These are phyloP conservation scores for Lactarius vividus DNA, from an alignment of 768 basidiomycete genomes.

Conservation along the genomic window DNA sequence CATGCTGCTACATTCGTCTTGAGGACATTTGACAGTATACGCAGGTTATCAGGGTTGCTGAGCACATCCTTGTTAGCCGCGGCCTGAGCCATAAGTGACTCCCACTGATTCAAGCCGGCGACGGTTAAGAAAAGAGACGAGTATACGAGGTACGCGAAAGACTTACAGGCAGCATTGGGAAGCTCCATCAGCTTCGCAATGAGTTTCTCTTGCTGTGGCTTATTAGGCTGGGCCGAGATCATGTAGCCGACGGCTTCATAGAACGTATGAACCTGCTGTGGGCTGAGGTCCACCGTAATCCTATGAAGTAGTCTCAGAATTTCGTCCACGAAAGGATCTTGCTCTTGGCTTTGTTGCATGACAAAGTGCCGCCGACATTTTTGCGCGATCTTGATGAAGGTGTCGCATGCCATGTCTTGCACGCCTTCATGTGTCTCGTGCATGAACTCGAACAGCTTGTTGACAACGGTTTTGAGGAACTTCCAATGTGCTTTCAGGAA, in stretches of 20 bases:
- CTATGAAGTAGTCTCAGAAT: conserved; percentile 88
- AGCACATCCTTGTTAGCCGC: conserved; percentile 90
- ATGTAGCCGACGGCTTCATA: conserved; percentile 99
- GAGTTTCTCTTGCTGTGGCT: conserved; percentile 92
- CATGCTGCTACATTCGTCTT: conserved; percentile 99
- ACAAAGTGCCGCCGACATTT: conserved; percentile 98
- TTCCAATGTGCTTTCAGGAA: conserved; percentile 99
- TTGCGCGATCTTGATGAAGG: conserved; percentile 99
- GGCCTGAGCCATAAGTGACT: conserved; percentile 94
- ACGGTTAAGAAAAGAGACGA: neutral
- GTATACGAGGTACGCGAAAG: neutral
- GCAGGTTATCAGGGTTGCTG: conserved; percentile 88
- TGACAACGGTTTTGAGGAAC: conserved; percentile 99
- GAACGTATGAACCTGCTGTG: conserved; percentile 97
- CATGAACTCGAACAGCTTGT: conserved; percentile 99
- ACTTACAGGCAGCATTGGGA: conserved; percentile 85
- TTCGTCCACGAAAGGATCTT: conserved; percentile 97
- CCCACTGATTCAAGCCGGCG: conserved; percentile 63
- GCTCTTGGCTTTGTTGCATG: conserved; percentile 96
- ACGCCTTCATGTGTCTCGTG: conserved; percentile 99
- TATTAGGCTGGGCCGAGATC: conserved; percentile 99
- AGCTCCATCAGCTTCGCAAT: conserved; percentile 95
- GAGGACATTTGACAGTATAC: conserved; percentile 92
- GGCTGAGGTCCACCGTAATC: conserved; percentile 91
- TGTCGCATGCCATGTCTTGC: conserved; percentile 99